Base-by-base conservation (phyloP, 371 early-diverging fungal genomes). In the Syncephalastrum sp. region DNA sequence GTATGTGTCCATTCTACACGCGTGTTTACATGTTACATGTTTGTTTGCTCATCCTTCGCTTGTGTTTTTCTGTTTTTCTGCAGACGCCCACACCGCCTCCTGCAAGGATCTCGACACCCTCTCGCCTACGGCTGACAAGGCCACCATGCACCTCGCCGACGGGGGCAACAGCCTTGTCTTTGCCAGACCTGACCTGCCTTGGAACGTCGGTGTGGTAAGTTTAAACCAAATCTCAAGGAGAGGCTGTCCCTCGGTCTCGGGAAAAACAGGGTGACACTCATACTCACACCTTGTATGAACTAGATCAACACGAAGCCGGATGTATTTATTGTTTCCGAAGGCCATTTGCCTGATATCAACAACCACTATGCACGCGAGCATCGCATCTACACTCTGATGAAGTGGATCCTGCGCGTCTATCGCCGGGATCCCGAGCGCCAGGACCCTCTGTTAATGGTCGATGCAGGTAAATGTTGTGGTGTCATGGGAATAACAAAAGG, bases 361-460 rank as follows among this genome's bases (percentile, higher is more conserved):
- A 63, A 69, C 27, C 77, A 77, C 52, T 77, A 74, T 53, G 54
- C 63, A 10, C 74, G 77, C 54, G 77, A 77, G 57, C 64, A 63
- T 27, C 61, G 72, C 43, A 77, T 77, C 45, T 77, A 77, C 56
- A 61, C 64, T 14, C 47, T 77, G 12, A 77, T 77, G 77, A 77
- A 77, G 60, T 77, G 77, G 77, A 70, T 77, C 42, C 56, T 77
- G 4, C 71, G 77, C 50, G 77, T 74, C 5, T 64, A 77, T 47
- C 69, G 77, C 50, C 71, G 74, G 10, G 77, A 77, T 48, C 54
- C 68, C 8, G 44, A 62, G 1, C 62, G 74, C 47, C 60, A 55
- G 6, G 41, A 21, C 1, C 77, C 77, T 48, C 56, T 77, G 14
- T 27, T 77, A 2, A 77, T 77, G 77, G 68, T 77, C 15, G 77